Evolutionary conservation across 768 basidiomycete genomes (phyloP).

Genomic region (Russula brevipes): DNA sequence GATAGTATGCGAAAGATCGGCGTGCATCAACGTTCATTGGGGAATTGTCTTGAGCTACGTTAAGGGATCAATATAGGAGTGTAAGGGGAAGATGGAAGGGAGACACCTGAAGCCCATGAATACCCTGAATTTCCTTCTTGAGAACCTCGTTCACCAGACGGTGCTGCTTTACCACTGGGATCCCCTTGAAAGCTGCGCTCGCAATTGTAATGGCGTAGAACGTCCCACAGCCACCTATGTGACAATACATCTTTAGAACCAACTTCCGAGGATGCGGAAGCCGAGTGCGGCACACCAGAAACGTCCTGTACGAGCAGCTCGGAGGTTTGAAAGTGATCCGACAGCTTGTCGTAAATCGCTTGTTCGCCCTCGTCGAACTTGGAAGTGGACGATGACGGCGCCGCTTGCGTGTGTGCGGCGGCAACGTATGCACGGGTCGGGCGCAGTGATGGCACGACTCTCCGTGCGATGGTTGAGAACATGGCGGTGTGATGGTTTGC

Average conservation of each 20-base stretch:
- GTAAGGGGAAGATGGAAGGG: neutral
- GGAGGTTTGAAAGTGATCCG: constrained; percentile 68
- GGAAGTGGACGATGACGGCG: constrained; percentile 21
- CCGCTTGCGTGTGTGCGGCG: constrained; percentile 14
- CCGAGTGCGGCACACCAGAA: constrained; percentile 62
- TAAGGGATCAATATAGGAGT: neutral
- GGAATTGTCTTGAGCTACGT: constrained; percentile 21
- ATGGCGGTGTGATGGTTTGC: constrained; percentile 19
- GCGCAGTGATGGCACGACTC: constrained; percentile 22
- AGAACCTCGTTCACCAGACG: constrained; percentile 79
- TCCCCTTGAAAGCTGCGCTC: constrained; percentile 78
- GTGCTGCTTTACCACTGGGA: constrained; percentile 90
- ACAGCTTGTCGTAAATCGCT: constrained; percentile 66
- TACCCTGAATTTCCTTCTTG: constrained; percentile 83
- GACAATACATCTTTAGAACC: neutral
- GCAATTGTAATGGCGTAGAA: constrained; percentile 93
- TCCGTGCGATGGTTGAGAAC: constrained; percentile 28
- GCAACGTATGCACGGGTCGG: constrained; percentile 24
- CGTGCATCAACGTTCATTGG: constrained; percentile 4
- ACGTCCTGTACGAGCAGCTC: constrained; percentile 86
- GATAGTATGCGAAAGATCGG: neutral
- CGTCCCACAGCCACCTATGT: constrained; percentile 87
- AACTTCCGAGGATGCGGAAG: neutral
- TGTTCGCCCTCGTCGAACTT: constrained; percentile 57
- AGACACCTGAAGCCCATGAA: constrained; percentile 87